Evolutionary conservation across 2,329 filamentous ascomycete genomes (phyloP).

Genomic region (Volutella citrinella): DNA sequence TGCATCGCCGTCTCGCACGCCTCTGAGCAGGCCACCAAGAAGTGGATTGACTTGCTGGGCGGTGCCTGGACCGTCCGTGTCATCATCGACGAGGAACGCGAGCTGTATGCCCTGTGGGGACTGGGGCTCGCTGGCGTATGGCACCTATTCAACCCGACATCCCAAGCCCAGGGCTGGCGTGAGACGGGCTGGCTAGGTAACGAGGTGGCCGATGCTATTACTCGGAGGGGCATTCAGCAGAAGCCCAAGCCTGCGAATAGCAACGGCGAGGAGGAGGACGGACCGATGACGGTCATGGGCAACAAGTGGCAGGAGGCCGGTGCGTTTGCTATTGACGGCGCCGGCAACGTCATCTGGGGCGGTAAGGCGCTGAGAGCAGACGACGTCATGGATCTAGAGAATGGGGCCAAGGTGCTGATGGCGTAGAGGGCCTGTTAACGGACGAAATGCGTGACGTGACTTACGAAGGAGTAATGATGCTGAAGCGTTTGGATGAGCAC

Average conservation of each 20-base stretch:
- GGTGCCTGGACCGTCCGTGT: constrained; percentile 55
- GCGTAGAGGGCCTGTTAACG: no score
- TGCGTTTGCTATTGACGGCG: constrained; percentile 48
- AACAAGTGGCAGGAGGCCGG: constrained; percentile 57
- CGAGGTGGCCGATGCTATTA: constrained; percentile 46
- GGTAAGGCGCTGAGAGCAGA: constrained; percentile 46
- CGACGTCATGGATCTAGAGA: constrained; percentile 54
- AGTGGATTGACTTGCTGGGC: constrained; percentile 56
- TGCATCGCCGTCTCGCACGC: constrained; percentile 61
- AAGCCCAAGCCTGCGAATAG: constrained; percentile 3
- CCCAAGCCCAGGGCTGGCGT: constrained; percentile 50
- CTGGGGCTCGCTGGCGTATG: constrained; percentile 49
- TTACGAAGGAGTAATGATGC: no score
- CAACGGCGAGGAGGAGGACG: constrained; percentile 28
- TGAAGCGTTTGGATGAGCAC: no score
- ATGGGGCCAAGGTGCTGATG: constrained; percentile 36
- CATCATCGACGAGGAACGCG: constrained; percentile 53
- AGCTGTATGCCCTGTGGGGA: constrained; percentile 58
- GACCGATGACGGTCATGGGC: constrained; percentile 44
- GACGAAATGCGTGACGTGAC: no score
- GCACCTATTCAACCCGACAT: constrained; percentile 52
- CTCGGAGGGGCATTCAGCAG: constrained; percentile 31
- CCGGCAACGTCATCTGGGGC: constrained; percentile 49
- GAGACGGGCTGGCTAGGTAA: constrained; percentile 54
- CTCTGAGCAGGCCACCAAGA: constrained; percentile 51